Base-by-base conservation (phyloP, 768 basidiomycete genomes). In the Tulasnella calospora region DNA sequence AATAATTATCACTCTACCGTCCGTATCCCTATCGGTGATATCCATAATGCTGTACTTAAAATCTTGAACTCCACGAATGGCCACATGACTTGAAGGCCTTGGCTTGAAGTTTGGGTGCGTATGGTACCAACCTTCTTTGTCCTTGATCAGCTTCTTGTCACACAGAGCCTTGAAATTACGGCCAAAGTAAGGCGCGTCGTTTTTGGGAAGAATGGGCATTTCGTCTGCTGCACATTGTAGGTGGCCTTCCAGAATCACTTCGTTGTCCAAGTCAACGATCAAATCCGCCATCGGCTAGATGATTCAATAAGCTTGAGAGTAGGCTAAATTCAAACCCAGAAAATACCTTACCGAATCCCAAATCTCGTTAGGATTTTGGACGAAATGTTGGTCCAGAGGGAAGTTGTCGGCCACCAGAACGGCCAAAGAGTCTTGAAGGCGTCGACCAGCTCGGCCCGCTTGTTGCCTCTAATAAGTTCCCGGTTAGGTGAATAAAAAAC, bases 101-200 rank as follows among this genome's bases (percentile, higher is more conserved):
- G 95, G 95, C 67, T 94, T 82, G 83, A 88, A 94, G 80, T 91
- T 92, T 8, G 92, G 89, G 81, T 96, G 89, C 0, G 93, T 87
- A 82, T 95, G 93, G 82, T 91, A 96, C 94, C 94, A 96, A 75
- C 92, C 94, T 51, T 94, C 94, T n/a, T 88, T 84, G 81, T 96
- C 95, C 79, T 85, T 88, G 17, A 84, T 83, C 4, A 97, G 86
- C 41, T 88, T 86, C 5, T 86, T 84, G 67, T 90, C 86, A 81
- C 93, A 95, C 23, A 96, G 82, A 51, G 88, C 86, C 19, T 85
- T 85, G 73, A 90, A 86, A 71, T 85, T 81, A 23, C 3, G 23
- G 9, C 93, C 95, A 82, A 97, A 97, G 84, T 92, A 96, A 23
- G 83, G 81, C 44, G 86, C 85, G 80, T 96, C 95, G 19, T 89